These are phyloP conservation scores for Nelumbo lutea DNA, from an alignment of 164 flowering plant species.

Conservation along the genomic window DNA sequence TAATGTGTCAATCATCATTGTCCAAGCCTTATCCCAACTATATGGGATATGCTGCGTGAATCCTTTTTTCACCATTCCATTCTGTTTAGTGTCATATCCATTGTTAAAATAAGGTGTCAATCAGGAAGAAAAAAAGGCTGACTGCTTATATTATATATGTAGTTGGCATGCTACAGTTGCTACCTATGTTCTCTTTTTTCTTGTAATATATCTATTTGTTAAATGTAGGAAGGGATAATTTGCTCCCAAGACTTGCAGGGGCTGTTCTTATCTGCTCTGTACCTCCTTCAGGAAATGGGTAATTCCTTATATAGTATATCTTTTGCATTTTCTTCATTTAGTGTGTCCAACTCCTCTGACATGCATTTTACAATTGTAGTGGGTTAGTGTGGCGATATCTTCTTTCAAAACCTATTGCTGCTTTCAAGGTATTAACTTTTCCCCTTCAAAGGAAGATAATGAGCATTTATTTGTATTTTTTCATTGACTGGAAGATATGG, in stretches of 20 bases:
- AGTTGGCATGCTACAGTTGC: not conserved
- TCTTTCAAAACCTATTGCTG: slow-evolving; percentile 81
- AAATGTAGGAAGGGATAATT: slow-evolving; percentile 26
- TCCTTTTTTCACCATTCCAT: no score
- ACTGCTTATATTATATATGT: no score
- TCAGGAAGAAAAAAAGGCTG: no score
- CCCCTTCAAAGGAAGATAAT: not conserved
- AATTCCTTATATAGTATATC: slow-evolving; percentile 8
- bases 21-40: no score
- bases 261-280: slow-evolving; percentile 87
- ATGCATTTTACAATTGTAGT: slow-evolving; percentile 29
- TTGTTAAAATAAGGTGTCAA: no score
- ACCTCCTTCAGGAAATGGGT: slow-evolving; percentile 95
- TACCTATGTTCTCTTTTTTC: not conserved
- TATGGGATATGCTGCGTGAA: no score
- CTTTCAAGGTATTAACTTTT: slow-evolving; percentile 62
- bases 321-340: not conserved
- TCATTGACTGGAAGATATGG: no score
- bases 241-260: slow-evolving; percentile 52
- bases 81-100: no score
- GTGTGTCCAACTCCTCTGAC: slow-evolving; percentile 9
- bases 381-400: slow-evolving; percentile 85
- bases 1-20: no score
- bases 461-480: no score
- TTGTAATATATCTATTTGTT: not conserved